Evolutionary conservation across 2,329 filamentous ascomycete genomes (phyloP).

Genomic region (Aquanectria penicillioides): DNA sequence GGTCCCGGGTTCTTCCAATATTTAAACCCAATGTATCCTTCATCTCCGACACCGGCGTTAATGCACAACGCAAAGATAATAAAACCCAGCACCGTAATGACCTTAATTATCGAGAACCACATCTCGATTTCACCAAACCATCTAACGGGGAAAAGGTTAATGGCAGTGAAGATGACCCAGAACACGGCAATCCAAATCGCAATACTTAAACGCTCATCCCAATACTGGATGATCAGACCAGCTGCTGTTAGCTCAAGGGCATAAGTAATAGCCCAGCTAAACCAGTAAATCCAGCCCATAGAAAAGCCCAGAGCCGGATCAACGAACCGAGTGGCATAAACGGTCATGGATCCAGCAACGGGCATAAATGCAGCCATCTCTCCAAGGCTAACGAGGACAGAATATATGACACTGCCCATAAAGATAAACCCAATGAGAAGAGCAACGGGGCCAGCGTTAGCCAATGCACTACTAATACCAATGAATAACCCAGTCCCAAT

Average conservation of each 20-base stretch:
- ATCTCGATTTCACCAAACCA: conserved; percentile 62
- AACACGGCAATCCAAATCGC: conserved; percentile 15
- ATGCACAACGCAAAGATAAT: conserved; percentile 58
- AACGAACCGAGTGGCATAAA: conserved; percentile 60
- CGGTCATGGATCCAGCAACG: conserved; percentile 62
- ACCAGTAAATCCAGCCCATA: conserved; percentile 24
- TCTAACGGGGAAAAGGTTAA: conserved; percentile 48
- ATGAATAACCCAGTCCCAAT: conserved; percentile 16
- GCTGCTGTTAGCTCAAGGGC: conserved; percentile 34
- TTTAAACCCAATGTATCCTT: conserved; percentile 56
- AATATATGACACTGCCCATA: conserved; percentile 11
- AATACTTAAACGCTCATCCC: conserved; percentile 17
- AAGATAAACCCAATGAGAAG: conserved; percentile 12
- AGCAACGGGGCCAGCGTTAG: conserved; percentile 9
- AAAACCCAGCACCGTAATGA: conserved; percentile 59
- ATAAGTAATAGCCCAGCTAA: conserved; percentile 21
- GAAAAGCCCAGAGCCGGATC: conserved; percentile 54
- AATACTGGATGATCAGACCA: conserved; percentile 36
- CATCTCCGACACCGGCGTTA: conserved; percentile 56
- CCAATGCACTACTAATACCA: conserved; percentile 12
- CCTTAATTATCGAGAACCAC: conserved; percentile 58
- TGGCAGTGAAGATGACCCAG: conserved; percentile 24
- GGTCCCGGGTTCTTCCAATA: conserved; percentile 46
- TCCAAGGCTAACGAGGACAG: conserved; percentile 50
- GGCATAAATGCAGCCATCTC: conserved; percentile 72